These are phyloP conservation scores for Boletus sp. DNA, from an alignment of 768 basidiomycete genomes.

Conservation along the genomic window DNA sequence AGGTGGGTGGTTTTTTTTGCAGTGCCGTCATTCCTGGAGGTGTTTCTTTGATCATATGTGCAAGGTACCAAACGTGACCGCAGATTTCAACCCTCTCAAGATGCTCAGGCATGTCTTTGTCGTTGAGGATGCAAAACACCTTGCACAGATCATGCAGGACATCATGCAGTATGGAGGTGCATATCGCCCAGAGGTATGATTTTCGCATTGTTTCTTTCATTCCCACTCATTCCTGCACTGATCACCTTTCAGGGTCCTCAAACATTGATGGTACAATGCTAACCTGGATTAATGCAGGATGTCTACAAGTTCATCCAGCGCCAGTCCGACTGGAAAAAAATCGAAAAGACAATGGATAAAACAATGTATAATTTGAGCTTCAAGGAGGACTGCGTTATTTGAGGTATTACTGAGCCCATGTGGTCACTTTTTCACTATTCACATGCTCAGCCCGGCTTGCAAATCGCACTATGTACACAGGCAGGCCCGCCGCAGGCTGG, in stretches of 20 bases:
- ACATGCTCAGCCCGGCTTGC: too few relatives aligned
- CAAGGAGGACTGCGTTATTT: slow-evolving; percentile 83
- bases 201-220: background rate
- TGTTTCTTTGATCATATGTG: background rate
- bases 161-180: slow-evolving; percentile 94
- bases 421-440: too few relatives aligned
- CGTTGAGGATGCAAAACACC: slow-evolving; percentile 92
- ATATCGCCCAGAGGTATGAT: slow-evolving; percentile 83
- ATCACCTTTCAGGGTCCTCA: background rate
- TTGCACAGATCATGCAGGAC: slow-evolving; percentile 94
- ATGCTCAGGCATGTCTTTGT: slow-evolving; percentile 98
- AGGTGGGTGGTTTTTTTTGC: slow-evolving; percentile 45
- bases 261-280: too few relatives aligned
- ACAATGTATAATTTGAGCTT: slow-evolving; percentile 93
- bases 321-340: slow-evolving; percentile 97
- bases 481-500: too few relatives aligned
- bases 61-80: slow-evolving; percentile 73
- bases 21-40: background rate
- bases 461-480: too few relatives aligned
- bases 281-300: slow-evolving; percentile 46
- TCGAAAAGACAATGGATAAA: slow-evolving; percentile 94
- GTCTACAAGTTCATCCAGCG: slow-evolving; percentile 96
- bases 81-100: slow-evolving; percentile 91
- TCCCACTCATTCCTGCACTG: background rate
- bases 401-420: background rate